These are phyloP conservation scores for Hymenoscyphus infarciens DNA, from an alignment of 2,329 filamentous ascomycete species.

Conservation along the genomic window DNA sequence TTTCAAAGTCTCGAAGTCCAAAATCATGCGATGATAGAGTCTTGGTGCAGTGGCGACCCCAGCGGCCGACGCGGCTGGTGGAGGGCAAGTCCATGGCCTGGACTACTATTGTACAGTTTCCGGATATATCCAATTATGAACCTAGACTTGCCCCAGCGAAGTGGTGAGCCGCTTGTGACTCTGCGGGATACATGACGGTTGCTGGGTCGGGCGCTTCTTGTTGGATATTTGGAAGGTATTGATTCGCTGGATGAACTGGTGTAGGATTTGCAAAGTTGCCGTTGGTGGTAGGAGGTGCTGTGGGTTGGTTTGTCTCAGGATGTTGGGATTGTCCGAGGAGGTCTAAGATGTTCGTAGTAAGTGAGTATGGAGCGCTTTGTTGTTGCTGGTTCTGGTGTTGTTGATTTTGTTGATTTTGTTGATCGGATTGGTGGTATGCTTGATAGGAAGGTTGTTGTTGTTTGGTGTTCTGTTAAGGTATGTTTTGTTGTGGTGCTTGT, in stretches of 20 bases:
- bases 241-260: background rate
- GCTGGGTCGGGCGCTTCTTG: slow-evolving; percentile 8
- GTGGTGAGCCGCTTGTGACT: background rate
- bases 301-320: background rate
- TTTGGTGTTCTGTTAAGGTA: background rate
- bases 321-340: background rate
- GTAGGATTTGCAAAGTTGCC: background rate
- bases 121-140: background rate
- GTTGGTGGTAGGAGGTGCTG: background rate
- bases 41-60: background rate
- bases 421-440: background rate
- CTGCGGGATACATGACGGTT: background rate
- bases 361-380: background rate
- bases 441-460: background rate
- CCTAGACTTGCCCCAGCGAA: slow-evolving; percentile 6
- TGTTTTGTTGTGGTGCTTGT: background rate
- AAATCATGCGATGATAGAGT: slow-evolving; percentile 13
- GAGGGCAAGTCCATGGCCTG: slow-evolving; percentile 1
- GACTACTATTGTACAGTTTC: background rate
- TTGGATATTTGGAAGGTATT: background rate
- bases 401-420: background rate
- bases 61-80: background rate
- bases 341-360: slow-evolving; percentile 2
- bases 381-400: background rate
- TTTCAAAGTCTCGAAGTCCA: slow-evolving; percentile 13